Evolutionary conservation across 2,329 filamentous ascomycete species (phyloP).

Genomic region (Ambrosiella beaveri): DNA sequence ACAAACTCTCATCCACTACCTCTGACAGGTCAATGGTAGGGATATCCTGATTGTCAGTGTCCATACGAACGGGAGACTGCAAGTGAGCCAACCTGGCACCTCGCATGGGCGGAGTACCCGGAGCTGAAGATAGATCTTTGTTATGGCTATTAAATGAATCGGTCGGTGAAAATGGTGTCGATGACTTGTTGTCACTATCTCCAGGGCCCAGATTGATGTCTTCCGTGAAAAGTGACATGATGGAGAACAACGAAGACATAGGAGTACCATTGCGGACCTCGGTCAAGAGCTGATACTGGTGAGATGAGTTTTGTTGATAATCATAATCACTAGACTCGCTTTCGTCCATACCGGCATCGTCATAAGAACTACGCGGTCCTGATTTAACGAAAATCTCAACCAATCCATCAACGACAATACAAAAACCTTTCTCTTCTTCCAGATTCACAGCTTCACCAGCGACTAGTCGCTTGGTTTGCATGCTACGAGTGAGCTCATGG

Average conservation of each 20-base stretch:
- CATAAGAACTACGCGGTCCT: slow-evolving; percentile 30
- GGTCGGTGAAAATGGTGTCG: background rate
- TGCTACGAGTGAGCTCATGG: slow-evolving; percentile 89
- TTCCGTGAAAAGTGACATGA: slow-evolving; percentile 91
- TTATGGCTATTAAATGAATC: background rate
- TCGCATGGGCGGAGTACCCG: slow-evolving; percentile 10
- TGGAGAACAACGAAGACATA: slow-evolving; percentile 96
- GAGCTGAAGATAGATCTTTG: slow-evolving; percentile 4
- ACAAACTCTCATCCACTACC: background rate
- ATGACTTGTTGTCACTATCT: slow-evolving; percentile 31
- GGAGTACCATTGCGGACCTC: slow-evolving; percentile 96
- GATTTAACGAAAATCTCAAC: slow-evolving; percentile 99
- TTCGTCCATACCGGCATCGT: slow-evolving; percentile 15
- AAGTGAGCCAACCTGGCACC: background rate
- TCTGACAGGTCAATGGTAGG: slow-evolving; percentile 12
- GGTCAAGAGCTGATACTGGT: slow-evolving; percentile 85
- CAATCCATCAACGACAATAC: slow-evolving; percentile 85
- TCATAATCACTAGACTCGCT: slow-evolving; percentile 50
- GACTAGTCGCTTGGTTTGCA: slow-evolving; percentile 94
- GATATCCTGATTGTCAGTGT: slow-evolving; percentile 14
- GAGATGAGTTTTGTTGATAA: slow-evolving; percentile 38
- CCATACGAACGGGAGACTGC: background rate
- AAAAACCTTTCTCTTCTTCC: slow-evolving; percentile 96
- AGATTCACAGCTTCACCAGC: slow-evolving; percentile 88
- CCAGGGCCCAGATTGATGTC: slow-evolving; percentile 66